Evolutionary conservation across 108 stramenopile species (phyloP), one percentile per base, ranked within the genome.

Genomic region (Aurantiochytrium sp.): DNA sequence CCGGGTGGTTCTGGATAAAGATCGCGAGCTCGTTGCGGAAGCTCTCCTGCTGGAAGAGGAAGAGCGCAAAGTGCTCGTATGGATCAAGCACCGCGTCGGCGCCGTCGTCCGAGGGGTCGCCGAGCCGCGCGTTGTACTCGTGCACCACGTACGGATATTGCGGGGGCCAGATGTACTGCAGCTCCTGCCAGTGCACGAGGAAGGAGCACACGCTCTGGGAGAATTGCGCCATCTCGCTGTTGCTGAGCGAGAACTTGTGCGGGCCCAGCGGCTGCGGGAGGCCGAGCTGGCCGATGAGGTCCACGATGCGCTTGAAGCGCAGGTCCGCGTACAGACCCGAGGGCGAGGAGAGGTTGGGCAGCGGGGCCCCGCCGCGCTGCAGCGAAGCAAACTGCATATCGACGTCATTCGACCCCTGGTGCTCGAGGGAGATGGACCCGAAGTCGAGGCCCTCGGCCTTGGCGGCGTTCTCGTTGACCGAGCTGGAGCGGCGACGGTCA

Each of bases 121-220:
- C 27, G 42, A 17, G 6, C 21, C 42, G 45, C 21, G 17, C 27
- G 10, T 30, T 41, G 73, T 81, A 81, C 39, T 81, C 45, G 27
- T 81, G 42, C 30, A 48, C 73, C 10, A 6, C 24, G 73, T 81
- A 41, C n/a, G 73, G 73, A 42, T 27, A 27, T 6, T 81, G 39
- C n/a, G 42, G 73, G 24, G 45, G 73, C 73, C 45, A 41, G n/a
- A 27, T 22, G 73, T 17, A 48, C 21, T 27, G 39, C 73, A 81
- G n/a, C 45, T 81, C 73, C 19, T 81, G n/a, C 39, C 39, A 48
- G 73, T 81, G 73, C 21, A 81, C 45, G n/a, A 81, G n/a, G 24
- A 81, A 48, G 27, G 39, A 21, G 45, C 39, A 81, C 73, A 81
- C 17, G 42, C 27, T 24, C 3, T 81, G 42, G 39, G 73, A 41